Base-by-base conservation (phyloP, 208 protist species). In the Trypanosoma avium region DNA sequence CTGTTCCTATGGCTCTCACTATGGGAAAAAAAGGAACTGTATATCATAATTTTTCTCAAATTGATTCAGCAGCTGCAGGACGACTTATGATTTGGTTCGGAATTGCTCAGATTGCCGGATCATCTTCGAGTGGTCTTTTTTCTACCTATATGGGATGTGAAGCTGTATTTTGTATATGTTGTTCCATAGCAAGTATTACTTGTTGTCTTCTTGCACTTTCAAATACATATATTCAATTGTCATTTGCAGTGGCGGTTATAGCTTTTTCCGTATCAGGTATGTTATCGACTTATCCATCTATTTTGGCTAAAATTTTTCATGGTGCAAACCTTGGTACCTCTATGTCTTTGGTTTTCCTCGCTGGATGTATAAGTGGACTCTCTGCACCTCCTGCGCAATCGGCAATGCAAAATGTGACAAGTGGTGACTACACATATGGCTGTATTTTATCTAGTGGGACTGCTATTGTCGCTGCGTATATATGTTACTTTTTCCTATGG, bases 21-120 rank as follows among this genome's bases (percentile, higher is more conserved):
- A 55, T 67, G 61, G 61, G 32, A n/a, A 67, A 29, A 19, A 29
- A 50, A 13, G 47, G 32, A 52, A 57, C 61, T 35, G 61, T 67
- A n/a, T 67, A 45, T 40, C 45, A 57, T 24, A 26, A 46, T 49
- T 3, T 1, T 21, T 21, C 17, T 42, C 10, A 4, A 6, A 55
- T 67, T 36, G 50, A 48, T 35, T 10, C 43, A n/a, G 24, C 1
- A 19, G 35, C 40, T 57, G 61, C 47, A 19, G 38, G 38, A 33
- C 29, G 50, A 26, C 10, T 67, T n/a, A 56, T 67, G 46, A 46
- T 22, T 13, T 57, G 38, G 2, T 56, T 50, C 50, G 61, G n/a
- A 40, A 40, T 57, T n/a, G 1, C 32, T 13, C 46, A 67, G 40
- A 55, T n/a, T 26, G 19, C 46, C 47, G 61, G 61, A 24, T 27